phyloP scores from a whole-genome alignment of 2,329 filamentous ascomycete genomes.

The Penicillium sclerotigenum region DNA sequence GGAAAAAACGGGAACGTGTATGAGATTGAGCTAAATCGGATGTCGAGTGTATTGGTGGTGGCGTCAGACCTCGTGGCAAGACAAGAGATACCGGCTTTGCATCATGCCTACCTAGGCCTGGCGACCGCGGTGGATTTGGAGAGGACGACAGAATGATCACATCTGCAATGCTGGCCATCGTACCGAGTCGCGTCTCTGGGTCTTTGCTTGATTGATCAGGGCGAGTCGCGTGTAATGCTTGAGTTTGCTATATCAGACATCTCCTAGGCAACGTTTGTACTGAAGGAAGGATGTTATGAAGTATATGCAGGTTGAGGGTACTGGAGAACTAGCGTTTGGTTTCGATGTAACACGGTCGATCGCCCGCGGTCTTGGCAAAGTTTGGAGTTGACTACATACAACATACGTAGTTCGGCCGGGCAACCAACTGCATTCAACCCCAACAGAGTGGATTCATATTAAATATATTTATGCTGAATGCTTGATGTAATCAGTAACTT shows the following conservation, averaged over 20 bases:
- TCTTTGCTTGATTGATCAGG: neutral
- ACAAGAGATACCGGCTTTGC: conserved; percentile 12
- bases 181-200: conserved; percentile 19
- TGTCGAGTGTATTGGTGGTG: conserved; percentile 28
- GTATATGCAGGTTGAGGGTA: neutral
- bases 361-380: conserved; percentile 34
- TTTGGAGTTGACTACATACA: conserved; percentile 25
- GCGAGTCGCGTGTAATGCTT: neutral
- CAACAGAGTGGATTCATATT: neutral
- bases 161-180: conserved; percentile 39
- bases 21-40: conserved; percentile 24
- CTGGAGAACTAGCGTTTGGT: neutral
- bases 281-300: neutral
- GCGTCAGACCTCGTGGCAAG: conserved; percentile 23
- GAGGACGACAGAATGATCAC: conserved; percentile 44
- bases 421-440: conserved; percentile 28
- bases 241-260: neutral
- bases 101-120: conserved; percentile 27
- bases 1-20: conserved; percentile 29
- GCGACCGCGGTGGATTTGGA: conserved; percentile 33
- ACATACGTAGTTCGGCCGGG: conserved; percentile 34
- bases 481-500: neutral
- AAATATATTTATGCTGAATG: neutral
- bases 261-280: neutral
- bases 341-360: conserved; percentile 7